These are phyloP conservation scores for Pichia thaimueangensis DNA, from an alignment of 805 yeast genomes.

Conservation along the genomic window DNA sequence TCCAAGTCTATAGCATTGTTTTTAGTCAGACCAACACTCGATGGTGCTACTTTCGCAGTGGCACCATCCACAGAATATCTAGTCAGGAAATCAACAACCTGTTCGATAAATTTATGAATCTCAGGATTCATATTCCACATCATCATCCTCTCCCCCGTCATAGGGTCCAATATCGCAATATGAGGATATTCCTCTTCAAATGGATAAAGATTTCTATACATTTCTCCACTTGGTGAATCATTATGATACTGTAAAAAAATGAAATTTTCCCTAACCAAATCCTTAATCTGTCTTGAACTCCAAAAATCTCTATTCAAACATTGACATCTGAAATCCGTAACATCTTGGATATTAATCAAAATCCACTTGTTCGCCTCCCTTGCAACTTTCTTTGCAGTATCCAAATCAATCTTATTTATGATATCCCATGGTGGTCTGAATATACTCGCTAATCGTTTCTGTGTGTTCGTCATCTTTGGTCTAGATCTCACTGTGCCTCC, in stretches of 20 bases:
- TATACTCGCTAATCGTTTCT: conserved; percentile 67
- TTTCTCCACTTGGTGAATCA: conserved; percentile 69
- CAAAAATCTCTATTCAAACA: conserved; percentile 89
- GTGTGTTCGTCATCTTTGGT: conserved; percentile 36
- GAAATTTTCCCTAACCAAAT: conserved; percentile 58
- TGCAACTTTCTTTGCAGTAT: conserved; percentile 66
- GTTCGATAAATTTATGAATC: conserved; percentile 53
- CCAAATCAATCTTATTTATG: conserved; percentile 62
- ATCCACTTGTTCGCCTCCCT: conserved; percentile 69
- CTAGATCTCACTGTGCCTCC: conserved; percentile 1
- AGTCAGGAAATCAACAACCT: conserved; percentile 62
- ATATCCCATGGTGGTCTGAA: conserved; percentile 94
- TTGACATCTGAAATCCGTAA: conserved; percentile 81
- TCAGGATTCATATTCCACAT: conserved; percentile 71
- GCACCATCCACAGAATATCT: conserved; percentile 57
- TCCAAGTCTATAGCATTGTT: conserved; percentile 32
- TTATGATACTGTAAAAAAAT: conserved; percentile 79
- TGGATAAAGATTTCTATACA: conserved; percentile 68
- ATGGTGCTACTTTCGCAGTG: conserved; percentile 61
- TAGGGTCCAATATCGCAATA: conserved; percentile 86
- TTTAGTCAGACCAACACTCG: conserved; percentile 18
- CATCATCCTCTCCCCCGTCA: conserved; percentile 85
- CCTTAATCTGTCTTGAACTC: conserved; percentile 64
- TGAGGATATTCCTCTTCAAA: conserved; percentile 70
- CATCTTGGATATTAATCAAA: conserved; percentile 80